phyloP scores from a whole-genome alignment of 2,329 filamentous ascomycete species.

The Nigrograna mackinnonii region DNA sequence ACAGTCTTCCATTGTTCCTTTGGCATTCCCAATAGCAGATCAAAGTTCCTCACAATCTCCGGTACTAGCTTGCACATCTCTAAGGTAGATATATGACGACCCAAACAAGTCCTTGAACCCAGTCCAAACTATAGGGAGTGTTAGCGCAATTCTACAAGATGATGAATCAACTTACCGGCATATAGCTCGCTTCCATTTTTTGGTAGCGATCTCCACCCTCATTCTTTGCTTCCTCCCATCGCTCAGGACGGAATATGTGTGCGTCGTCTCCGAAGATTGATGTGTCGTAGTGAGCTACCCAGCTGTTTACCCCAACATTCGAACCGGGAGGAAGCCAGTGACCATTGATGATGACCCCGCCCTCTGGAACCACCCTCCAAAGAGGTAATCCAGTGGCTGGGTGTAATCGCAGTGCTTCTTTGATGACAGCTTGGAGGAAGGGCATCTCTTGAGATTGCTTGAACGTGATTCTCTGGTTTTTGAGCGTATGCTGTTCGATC shows the following conservation, averaged over 20 bases:
- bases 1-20: conserved; percentile 2
- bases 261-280: conserved; percentile 19
- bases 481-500: conserved; percentile 9
- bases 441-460: conserved; percentile 28
- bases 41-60: conserved; percentile 9
- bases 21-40: conserved; percentile 2
- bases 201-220: conserved; percentile 5
- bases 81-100: conserved; percentile 12
- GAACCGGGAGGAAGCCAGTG: conserved; percentile 21
- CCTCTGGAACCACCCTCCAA: conserved; percentile 20
- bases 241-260: conserved; percentile 18
- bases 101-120: conserved; percentile 14
- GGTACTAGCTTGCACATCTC: conserved; percentile 13
- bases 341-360: conserved; percentile 16
- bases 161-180: conserved; percentile 15
- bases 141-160: neutral
- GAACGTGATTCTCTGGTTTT: conserved; percentile 12
- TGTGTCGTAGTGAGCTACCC: conserved; percentile 20
- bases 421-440: conserved; percentile 31
- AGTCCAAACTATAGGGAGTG: conserved; percentile 11
- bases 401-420: conserved; percentile 28
- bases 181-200: conserved; percentile 19
- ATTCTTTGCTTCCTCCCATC: conserved; percentile 19
- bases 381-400: conserved; percentile 25
- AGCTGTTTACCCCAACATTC: conserved; percentile 23